Percentiles rank a stretch among this genome's conserved stretches.
phyloP scores from a whole-genome alignment of 179 eudicot species.

The Silene noctiflora region DNA sequence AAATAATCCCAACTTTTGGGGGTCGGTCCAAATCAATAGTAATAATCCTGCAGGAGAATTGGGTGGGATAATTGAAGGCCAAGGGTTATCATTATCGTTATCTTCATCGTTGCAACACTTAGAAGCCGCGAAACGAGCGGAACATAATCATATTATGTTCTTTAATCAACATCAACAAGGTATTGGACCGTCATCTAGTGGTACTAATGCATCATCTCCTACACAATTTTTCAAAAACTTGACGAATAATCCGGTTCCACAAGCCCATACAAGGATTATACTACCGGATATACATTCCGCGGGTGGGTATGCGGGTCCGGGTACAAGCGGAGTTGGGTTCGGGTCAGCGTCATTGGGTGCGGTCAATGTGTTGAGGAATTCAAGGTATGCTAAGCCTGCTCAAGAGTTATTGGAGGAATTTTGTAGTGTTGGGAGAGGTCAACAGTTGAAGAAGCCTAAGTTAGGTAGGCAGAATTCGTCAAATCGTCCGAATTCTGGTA shows the following conservation, averaged over 20 bases:
- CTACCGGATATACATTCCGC: constrained; percentile 14
- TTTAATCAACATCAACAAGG: constrained; percentile 40
- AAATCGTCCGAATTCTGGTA: constrained; percentile 37
- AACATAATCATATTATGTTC: constrained; percentile 50
- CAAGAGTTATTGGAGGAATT: constrained; percentile 87
- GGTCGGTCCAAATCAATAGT: constrained; percentile 9
- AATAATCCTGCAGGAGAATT: constrained; percentile 28
- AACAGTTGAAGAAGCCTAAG: constrained; percentile 53
- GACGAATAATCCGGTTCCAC: constrained; percentile 13
- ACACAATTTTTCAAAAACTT: constrained; percentile 43
- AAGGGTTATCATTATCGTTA: constrained; percentile 75
- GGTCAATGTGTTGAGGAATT: constrained; percentile 67
- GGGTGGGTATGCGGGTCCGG: constrained; percentile 19
- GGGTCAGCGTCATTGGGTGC: constrained; percentile 51
- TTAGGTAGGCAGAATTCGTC: constrained; percentile 34
- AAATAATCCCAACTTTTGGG: constrained; percentile 39
- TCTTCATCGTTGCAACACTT: constrained; percentile 71
- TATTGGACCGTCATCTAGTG: neutral
- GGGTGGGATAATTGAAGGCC: constrained; percentile 46
- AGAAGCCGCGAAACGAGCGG: constrained; percentile 59
- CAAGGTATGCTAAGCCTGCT: constrained; percentile 71
- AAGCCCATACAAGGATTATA: neutral
- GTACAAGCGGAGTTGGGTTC: constrained; percentile 35
- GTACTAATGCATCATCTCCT: constrained; percentile 3
- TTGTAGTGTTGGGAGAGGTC: constrained; percentile 89